Evolutionary conservation across 352 stramenopile species (phyloP), one percentile per base, ranked within the genome.

Genomic region (Pythium volutum): DNA sequence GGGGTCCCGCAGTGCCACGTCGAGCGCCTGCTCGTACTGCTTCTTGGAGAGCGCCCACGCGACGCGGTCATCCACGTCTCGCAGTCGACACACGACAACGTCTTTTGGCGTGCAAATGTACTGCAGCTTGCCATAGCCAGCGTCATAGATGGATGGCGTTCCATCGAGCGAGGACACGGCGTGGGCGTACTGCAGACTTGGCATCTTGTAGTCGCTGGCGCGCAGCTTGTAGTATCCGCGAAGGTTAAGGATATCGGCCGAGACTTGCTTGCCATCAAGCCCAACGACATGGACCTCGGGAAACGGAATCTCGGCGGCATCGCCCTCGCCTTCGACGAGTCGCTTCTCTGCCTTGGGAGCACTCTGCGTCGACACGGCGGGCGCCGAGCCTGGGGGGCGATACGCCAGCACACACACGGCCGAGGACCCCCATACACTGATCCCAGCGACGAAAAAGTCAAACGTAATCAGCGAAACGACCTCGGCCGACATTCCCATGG

Each of bases 241-340:
- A 16, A 94, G 65, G 46, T 88, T 84, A 18, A 94, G 41, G 23
- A 92, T 79, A 56, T 92, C 85, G 1, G 83, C 82, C 20, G 81
- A 92, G n/a, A 98, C 79, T 58, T 87, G 72, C 26, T 88, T 89
- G 4, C 94, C 95, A 57, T 93, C 67, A 1, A 96, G 56, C 26
- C 95, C 88, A 2, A 96, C 92, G 26, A 98, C 82, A 50, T 94
- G 85, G 25, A 94, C 72, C 51, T 94, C 85, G 33, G 85, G 85
- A 52, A 88, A 90, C 15, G 85, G 82, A 68, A 90, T 90, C 58
- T 90, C 81, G 0, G 67, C 78, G 0, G 68, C 74, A 27, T 90
- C 81, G 0, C 80, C 84, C 75, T 93, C 84, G 1, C 84, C 84
- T 66, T 88, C 78, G 27, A 91, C 72, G 8, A 71, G 62, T 6